Percentiles rank a stretch among this genome's conserved stretches.
These are phyloP conservation scores for Cercis canadensis DNA, from an alignment of 306 rosid species.

Conservation along the genomic window DNA sequence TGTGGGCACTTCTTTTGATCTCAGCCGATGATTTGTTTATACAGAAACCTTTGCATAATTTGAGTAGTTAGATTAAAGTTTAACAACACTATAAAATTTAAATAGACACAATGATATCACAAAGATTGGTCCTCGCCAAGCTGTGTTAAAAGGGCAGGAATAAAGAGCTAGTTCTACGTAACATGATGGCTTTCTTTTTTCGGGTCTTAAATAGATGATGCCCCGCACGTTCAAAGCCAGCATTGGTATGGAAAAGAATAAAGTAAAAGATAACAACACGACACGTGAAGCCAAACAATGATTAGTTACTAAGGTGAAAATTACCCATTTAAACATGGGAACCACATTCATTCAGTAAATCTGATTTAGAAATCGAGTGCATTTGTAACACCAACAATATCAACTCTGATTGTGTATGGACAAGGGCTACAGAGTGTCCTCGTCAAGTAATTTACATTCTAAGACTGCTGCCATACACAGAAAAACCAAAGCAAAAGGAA, in stretches of 20 bases:
- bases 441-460: constrained; percentile 56
- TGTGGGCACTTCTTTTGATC: too few species aligned
- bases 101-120: too few species aligned
- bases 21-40: too few species aligned
- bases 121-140: too few species aligned
- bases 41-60: too few species aligned
- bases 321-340: too few species aligned
- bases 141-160: too few species aligned
- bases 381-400: constrained; percentile 35
- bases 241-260: constrained; percentile 31
- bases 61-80: too few species aligned
- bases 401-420: constrained; percentile 15
- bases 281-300: neutral
- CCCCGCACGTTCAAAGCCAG: neutral
- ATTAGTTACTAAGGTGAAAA: too few species aligned
- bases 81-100: too few species aligned
- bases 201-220: too few species aligned
- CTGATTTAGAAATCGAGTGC: constrained; percentile 33
- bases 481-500: constrained; percentile 2
- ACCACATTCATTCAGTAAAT: too few species aligned
- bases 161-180: constrained; percentile 1
- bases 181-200: constrained; percentile 4
- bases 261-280: neutral
- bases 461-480: constrained; percentile 39
- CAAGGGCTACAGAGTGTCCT: constrained; percentile 34